phyloP scores from a whole-genome alignment of 805 yeast species.

The Myxozyma geophila region DNA sequence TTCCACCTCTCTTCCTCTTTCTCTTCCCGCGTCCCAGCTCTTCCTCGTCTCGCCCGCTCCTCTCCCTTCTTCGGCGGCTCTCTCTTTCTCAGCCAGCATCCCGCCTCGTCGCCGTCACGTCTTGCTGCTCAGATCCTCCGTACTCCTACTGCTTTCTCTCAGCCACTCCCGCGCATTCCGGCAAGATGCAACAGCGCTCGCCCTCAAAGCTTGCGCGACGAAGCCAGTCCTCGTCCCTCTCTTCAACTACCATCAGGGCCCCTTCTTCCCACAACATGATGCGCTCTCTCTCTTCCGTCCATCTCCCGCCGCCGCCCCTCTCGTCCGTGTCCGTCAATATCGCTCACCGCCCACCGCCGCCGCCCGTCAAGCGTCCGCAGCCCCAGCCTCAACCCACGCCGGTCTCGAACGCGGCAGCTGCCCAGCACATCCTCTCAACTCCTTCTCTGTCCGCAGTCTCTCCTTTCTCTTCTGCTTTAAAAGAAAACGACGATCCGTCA shows the following conservation, averaged over 20 bases:
- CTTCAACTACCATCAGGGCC: conserved; percentile 23
- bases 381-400: conserved; percentile 2
- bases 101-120: not conserved
- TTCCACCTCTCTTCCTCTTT: conserved; percentile 1
- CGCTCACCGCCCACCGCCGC: conserved; percentile 13
- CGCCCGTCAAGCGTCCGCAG: conserved; percentile 16
- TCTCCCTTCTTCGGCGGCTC: not conserved
- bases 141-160: not conserved
- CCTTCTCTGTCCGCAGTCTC: conserved; percentile 21
- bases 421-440: conserved; percentile 28
- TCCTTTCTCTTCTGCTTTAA: not conserved
- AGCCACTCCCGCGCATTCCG: not conserved
- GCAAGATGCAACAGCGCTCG: conserved; percentile 22
- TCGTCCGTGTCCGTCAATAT: conserved; percentile 27
- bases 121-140: not conserved
- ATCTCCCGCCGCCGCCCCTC: conserved; percentile 37
- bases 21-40: not conserved
- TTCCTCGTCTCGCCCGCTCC: not conserved
- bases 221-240: conserved; percentile 5
- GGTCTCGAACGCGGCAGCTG: conserved; percentile 22
- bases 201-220: conserved; percentile 33
- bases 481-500: conserved; percentile 9
- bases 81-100: not conserved
- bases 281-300: conserved; percentile 36
- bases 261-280: conserved; percentile 30